Conservation (phyloP, 2,329 filamentous ascomycete species). For the Seiridium unicorne region DNA sequence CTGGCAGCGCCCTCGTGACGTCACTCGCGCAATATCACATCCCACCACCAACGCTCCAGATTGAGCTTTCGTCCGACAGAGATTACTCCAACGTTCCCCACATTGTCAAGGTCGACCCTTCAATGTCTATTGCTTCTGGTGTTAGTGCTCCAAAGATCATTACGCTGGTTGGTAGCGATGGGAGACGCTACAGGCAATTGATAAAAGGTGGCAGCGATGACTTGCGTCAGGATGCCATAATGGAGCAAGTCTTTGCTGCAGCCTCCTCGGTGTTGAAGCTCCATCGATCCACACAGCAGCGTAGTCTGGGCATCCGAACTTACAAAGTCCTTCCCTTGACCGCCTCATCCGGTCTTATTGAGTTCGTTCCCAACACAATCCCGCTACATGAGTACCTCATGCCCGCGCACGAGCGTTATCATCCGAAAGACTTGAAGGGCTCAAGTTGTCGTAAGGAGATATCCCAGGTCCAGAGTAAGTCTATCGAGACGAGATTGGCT, state of each 20-base stretch:
- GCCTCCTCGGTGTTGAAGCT: slow-evolving; percentile 86
- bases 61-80: slow-evolving; percentile 69
- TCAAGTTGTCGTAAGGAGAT: slow-evolving; percentile 79
- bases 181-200: slow-evolving; percentile 79
- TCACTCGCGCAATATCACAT: slow-evolving; percentile 65
- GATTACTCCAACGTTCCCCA: slow-evolving; percentile 76
- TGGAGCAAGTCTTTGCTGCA: slow-evolving; percentile 99
- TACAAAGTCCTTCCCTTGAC: slow-evolving; percentile 96
- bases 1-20: slow-evolving; percentile 62
- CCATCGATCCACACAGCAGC: slow-evolving; percentile 82
- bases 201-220: slow-evolving; percentile 97
- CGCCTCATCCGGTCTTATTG: slow-evolving; percentile 83
- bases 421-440: slow-evolving; percentile 79
- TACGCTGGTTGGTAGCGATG: slow-evolving; percentile 76
- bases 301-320: slow-evolving; percentile 85
- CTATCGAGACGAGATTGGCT: slow-evolving; percentile 68
- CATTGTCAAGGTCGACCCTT: slow-evolving; percentile 69
- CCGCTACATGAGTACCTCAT: slow-evolving; percentile 90
- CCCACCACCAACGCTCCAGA: slow-evolving; percentile 85
- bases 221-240: slow-evolving; percentile 92
- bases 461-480: slow-evolving; percentile 65
- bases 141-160: slow-evolving; percentile 94
- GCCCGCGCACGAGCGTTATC: slow-evolving; percentile 84
- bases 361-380: slow-evolving; percentile 93
- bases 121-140: slow-evolving; percentile 83